Conservation (phyloP, 805 yeast genomes). For the Lachancea waltii region DNA sequence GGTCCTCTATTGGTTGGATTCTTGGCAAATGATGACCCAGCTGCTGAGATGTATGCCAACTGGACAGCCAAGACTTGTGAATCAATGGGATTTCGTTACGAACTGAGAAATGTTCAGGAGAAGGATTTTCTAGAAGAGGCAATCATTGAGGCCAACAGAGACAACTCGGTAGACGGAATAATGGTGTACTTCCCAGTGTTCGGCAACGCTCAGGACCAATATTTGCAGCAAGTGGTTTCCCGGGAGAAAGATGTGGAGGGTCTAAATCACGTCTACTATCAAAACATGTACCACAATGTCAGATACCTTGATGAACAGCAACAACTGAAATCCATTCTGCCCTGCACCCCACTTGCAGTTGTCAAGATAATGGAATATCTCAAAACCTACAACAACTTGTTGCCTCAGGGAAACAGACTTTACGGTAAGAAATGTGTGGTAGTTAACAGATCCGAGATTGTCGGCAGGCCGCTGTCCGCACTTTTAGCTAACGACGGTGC, state of each 20-base stretch:
- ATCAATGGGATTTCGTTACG: conserved; percentile 79
- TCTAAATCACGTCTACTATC: conserved; percentile 80
- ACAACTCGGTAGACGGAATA: conserved; percentile 75
- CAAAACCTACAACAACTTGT: conserved; percentile 74
- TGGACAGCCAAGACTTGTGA: conserved; percentile 93
- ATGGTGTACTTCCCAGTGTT: conserved; percentile 97
- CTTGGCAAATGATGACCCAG: conserved; percentile 89
- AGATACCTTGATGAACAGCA: conserved; percentile 68
- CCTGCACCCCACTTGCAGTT: conserved; percentile 93
- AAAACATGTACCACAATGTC: conserved; percentile 90
- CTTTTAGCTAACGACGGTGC: conserved; percentile 96
- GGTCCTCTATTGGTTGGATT: conserved; percentile 84
- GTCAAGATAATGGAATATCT: conserved; percentile 89
- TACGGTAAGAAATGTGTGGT: conserved; percentile 90
- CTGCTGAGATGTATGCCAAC: conserved; percentile 89
- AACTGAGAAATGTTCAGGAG: conserved; percentile 57
- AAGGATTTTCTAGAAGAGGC: conserved; percentile 83
- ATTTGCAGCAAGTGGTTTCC: conserved; percentile 88
- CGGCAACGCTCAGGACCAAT: conserved; percentile 92
- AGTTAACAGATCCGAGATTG: conserved; percentile 92
- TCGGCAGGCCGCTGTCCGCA: conserved; percentile 96
- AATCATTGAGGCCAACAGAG: conserved; percentile 74
- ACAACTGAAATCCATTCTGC: conserved; percentile 75
- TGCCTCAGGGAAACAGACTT: conserved; percentile 84
- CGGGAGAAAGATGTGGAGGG: conserved; percentile 96